Base-by-base conservation (phyloP, 495 filamentous ascomycete species). In the Chaetomium fimeti region DNA sequence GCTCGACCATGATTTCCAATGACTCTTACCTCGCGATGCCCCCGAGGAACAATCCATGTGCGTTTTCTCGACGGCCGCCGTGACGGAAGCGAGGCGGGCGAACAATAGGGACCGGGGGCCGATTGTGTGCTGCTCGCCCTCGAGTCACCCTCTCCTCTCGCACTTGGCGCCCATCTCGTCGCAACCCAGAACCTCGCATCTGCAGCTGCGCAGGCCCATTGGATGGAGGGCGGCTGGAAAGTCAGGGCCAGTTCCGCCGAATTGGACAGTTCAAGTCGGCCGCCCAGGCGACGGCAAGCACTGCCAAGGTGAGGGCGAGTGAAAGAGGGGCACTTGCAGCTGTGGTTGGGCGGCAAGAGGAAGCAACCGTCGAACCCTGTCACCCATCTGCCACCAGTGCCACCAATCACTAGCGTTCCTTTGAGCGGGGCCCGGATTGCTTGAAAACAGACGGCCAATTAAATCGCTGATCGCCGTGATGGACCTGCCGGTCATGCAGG, bases 331-430 rank as follows among this genome's bases (percentile, higher is more conserved):
- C 32, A 48, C 3, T 13, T 22, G 20, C 61, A 61, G 53, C 64
- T 68, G 68, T 74, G 73, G 71, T 75, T 75, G 73, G 72, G 66
- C 71, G 69, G 67, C 67, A 67, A 68, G 55, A 55, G 60, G 54
- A 40, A 54, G 62, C 32, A 57, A 32, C 62, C 53, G 65, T 63
- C 56, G 12, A 27, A 40, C 65, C 67, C 67, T 67, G 62, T 52
- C 65, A 49, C 28, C 62, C 68, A 57, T 65, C 66, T 66, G 53
- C 64, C 62, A 48, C 65, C 66, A 36, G 65, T 69, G 72, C 61
- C 55, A 52, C 66, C 63, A 62, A 71, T 72, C 61, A 69, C 68
- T 55, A 43, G 61, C 57, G 68, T 36, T 11, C 27, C 28, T 13
- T 38, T 43, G 8, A 0, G 16, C 56, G 48, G 45, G 36, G 15